Base-by-base conservation (phyloP, 257 asterid species). In the Lycium barbarum region DNA sequence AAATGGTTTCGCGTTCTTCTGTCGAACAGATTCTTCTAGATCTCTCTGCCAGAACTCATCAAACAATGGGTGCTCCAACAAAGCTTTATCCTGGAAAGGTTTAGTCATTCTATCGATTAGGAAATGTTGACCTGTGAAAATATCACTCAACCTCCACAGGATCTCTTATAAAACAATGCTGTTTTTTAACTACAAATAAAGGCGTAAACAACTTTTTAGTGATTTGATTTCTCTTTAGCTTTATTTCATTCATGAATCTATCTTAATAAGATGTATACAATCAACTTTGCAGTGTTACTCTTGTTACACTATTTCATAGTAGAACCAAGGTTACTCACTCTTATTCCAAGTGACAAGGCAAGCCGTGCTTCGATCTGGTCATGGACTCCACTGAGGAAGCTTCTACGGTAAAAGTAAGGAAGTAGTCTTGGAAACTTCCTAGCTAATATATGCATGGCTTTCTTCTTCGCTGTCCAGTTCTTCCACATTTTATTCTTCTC, bases 1-100 rank as follows among this genome's bases (percentile, higher is more conserved):
- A 84, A 96, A 95, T 61, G 98, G 97, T 84, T 87, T 90, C 43
- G 86, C 93, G 49, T 92, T 94, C 68, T 68, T 89, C 81, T 93
- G 99, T 38, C 97, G 91, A 67, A 93, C 95, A 4, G 99, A 95
- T 91, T 96, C 99, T 85, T 96, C 99, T 40, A 95, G 89, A 57
- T 95, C 96, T 84, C 98, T 93, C 83, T 89, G 95, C 98, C 98
- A 95, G 85, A 92, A 93, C 54, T 91, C 91, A 90, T 89, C 84
- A 85, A 96, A 95, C 55, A 65, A 66, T 47, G 82, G 88, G 80
- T 81, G 85, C 91, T 93, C 95, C 87, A 91, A 84, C 87, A 91
- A 83, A 86, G 92, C 95, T 88, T 89, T 91, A 88, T 96, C 99
- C 99, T 96, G 86, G 67, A 89, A 58, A 87, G 82, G 76, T 73